phyloP scores from a whole-genome alignment of 345 rosid species.

The Draba incana region DNA sequence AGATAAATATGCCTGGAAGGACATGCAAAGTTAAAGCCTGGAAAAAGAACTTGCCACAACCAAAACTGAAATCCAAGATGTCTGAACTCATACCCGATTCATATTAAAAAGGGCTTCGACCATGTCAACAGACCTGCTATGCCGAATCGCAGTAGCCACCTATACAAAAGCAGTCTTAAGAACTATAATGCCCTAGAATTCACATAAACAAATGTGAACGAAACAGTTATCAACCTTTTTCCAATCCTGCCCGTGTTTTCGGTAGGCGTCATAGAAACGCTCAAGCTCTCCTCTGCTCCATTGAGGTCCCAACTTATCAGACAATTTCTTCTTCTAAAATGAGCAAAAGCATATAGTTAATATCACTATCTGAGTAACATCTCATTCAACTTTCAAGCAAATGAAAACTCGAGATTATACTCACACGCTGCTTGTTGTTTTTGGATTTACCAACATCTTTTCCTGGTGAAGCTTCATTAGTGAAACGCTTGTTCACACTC shows the following conservation, averaged over 20 bases:
- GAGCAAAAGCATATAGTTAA: slow-evolving; percentile 31
- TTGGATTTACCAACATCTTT: slow-evolving; percentile 60
- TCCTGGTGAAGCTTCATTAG: slow-evolving; percentile 67
- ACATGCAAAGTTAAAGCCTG: slow-evolving; percentile 13
- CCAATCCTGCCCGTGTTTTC: slow-evolving; percentile 90
- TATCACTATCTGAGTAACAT: slow-evolving; percentile 17
- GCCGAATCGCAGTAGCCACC: slow-evolving; percentile 69
- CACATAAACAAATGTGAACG: not conserved
- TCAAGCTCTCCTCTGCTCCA: slow-evolving; percentile 90
- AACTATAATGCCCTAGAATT: slow-evolving; percentile 10
- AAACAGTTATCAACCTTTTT: slow-evolving; percentile 56
- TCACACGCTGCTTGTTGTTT: slow-evolving; percentile 67
- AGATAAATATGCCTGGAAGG: slow-evolving; percentile 85
- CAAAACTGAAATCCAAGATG: slow-evolving; percentile 2
- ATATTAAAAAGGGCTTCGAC: slow-evolving; percentile 88
- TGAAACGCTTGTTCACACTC: slow-evolving; percentile 71
- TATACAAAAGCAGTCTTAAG: slow-evolving; percentile 35
- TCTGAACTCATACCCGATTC: slow-evolving; percentile 58
- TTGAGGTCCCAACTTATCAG: slow-evolving; percentile 88
- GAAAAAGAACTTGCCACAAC: slow-evolving; percentile 11
- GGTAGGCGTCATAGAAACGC: slow-evolving; percentile 83
- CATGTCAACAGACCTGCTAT: slow-evolving; percentile 79
- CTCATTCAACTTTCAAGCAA: slow-evolving; percentile 15
- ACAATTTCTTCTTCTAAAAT: slow-evolving; percentile 67
- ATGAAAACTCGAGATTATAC: slow-evolving; percentile 35